A percentile compares a stretch with the other conserved stretches of the same genome.
phyloP scores from a whole-genome alignment of 345 rosid species.

The Garcia nutans region DNA sequence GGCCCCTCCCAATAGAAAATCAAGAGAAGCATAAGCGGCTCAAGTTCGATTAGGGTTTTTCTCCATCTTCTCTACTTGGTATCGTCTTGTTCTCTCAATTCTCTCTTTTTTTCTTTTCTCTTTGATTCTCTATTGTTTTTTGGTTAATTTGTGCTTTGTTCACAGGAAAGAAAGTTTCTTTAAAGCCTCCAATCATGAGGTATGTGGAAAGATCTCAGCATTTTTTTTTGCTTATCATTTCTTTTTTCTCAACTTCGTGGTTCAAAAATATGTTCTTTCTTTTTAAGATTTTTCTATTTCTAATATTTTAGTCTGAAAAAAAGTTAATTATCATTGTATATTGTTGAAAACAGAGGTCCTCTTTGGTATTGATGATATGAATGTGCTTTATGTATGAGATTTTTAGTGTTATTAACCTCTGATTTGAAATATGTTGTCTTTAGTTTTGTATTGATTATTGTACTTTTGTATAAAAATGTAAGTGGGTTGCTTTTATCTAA shows the following conservation, averaged over 20 bases:
- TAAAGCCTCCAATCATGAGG: conserved; percentile 8
- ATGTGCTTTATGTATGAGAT: background rate
- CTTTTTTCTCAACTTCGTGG: background rate
- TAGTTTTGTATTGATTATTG: background rate
- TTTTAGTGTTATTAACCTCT: background rate
- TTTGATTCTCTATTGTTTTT: too few species aligned
- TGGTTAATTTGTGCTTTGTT: background rate
- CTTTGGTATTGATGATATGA: background rate
- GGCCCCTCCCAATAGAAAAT: background rate
- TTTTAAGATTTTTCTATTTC: too few species aligned
- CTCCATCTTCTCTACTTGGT: too few species aligned
- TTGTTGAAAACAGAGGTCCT: too few species aligned
- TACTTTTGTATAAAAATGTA: background rate
- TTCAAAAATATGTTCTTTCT: too few species aligned
- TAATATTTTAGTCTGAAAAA: too few species aligned
- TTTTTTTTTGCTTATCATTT: background rate
- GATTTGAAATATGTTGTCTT: too few species aligned
- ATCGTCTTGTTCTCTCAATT: background rate
- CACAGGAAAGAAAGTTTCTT: conserved; percentile 5
- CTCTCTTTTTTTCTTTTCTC: background rate
- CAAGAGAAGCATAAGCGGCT: background rate
- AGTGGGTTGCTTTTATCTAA: background rate
- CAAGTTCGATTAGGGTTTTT: too few species aligned
- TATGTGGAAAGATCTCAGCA: background rate
- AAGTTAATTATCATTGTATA: too few species aligned